Percentiles rank a stretch among this genome's conserved stretches.
These are phyloP conservation scores for Curvularia eragrostidis DNA, from an alignment of 2,329 filamentous ascomycete species.

Conservation along the genomic window DNA sequence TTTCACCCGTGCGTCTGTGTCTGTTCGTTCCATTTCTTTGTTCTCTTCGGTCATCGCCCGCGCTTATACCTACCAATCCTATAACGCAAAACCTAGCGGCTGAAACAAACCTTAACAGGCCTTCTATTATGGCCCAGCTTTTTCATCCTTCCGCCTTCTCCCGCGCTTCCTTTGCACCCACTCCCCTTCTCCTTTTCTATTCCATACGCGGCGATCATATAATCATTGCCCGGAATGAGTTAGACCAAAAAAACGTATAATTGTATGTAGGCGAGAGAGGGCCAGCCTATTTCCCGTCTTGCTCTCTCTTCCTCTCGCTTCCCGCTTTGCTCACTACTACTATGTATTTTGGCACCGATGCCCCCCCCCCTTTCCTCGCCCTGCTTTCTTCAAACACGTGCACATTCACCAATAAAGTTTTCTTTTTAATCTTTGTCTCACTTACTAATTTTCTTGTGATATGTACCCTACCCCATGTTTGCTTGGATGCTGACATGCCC, in stretches of 20 bases:
- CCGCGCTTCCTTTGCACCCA: neutral
- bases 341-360: too few species aligned
- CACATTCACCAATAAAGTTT: too few species aligned
- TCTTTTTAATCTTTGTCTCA: too few species aligned
- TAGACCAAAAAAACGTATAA: too few species aligned
- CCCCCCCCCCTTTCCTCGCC: too few species aligned
- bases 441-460: too few species aligned
- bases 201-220: slow-evolving; percentile 4
- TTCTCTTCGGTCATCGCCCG: too few species aligned
- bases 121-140: neutral
- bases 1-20: neutral
- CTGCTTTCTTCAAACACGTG: too few species aligned
- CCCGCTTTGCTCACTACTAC: too few species aligned
- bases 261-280: neutral
- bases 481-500: too few species aligned
- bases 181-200: neutral
- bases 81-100: neutral
- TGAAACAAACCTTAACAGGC: slow-evolving; percentile 1
- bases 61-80: neutral
- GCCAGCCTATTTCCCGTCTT: too few species aligned
- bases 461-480: too few species aligned
- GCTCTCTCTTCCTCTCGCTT: neutral
- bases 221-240: neutral
- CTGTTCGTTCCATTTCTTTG: neutral
- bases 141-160: neutral